Evolutionary conservation across 2,329 filamentous ascomycete genomes (phyloP).

Genomic region (Monosporascus sp.): DNA sequence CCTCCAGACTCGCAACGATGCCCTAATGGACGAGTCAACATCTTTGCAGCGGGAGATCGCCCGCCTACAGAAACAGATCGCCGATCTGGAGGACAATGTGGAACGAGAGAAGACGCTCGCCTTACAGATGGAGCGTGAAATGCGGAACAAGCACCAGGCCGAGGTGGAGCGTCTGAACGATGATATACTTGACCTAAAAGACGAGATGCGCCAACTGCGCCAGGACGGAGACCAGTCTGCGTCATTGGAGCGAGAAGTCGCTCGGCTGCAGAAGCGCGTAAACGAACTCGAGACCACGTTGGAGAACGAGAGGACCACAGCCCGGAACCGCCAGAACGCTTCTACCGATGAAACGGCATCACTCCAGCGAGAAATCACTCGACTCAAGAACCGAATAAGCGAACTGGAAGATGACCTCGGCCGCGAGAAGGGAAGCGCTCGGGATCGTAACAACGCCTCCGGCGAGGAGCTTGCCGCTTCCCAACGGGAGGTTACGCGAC

Average conservation of each 20-base stretch:
- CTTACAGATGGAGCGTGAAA: constrained; percentile 53
- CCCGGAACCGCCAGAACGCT: constrained; percentile 63
- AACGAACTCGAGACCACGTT: constrained; percentile 16
- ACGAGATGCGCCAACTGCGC: constrained; percentile 31
- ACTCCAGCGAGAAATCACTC: constrained; percentile 57
- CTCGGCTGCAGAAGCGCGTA: constrained; percentile 17
- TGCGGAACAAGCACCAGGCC: constrained; percentile 46
- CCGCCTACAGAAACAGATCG: constrained; percentile 38
- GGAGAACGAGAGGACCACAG: constrained; percentile 54
- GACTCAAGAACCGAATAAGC: constrained; percentile 37
- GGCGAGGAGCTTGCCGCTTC: constrained; percentile 31
- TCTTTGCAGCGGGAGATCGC: constrained; percentile 61
- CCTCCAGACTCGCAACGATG: constrained; percentile 63
- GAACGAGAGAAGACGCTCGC: constrained; percentile 51
- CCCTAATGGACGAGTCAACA: constrained; percentile 59
- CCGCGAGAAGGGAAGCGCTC: constrained; percentile 48
- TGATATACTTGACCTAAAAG: constrained; percentile 42
- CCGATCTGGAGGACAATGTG: constrained; percentile 42
- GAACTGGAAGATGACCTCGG: constrained; percentile 42
- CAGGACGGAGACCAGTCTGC: constrained; percentile 15
- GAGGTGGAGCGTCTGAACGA: constrained; percentile 45
- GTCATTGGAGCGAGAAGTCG: constrained; percentile 15
- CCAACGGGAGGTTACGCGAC: constrained; percentile 15
- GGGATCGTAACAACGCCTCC: constrained; percentile 55
- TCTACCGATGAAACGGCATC: constrained; percentile 58